phyloP scores from a whole-genome alignment of 192 early-diverging fungal species.

The Spinellus fusiger region DNA sequence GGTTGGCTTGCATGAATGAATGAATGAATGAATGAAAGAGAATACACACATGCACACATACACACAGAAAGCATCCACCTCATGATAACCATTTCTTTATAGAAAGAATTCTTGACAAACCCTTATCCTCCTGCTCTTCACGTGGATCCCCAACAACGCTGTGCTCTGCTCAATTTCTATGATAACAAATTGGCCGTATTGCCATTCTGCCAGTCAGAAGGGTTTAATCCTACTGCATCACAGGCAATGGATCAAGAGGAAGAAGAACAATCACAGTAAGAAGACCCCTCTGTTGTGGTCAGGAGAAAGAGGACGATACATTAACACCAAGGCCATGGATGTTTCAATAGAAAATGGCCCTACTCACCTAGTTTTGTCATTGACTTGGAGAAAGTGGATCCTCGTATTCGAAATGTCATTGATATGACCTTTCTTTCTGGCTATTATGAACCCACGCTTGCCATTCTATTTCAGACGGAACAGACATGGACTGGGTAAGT shows the following conservation, averaged over 20 bases:
- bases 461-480: slow-evolving; percentile 82
- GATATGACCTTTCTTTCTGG: slow-evolving; percentile 90
- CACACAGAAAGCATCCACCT: neutral
- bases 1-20: neutral
- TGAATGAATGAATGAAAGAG: no score
- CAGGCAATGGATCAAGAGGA: slow-evolving; percentile 31
- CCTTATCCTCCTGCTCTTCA: slow-evolving; percentile 56
- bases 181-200: slow-evolving; percentile 84
- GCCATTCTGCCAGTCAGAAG: slow-evolving; percentile 72
- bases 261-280: slow-evolving; percentile 54
- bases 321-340: no score
- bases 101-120: slow-evolving; percentile 65
- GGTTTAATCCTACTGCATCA: slow-evolving; percentile 17
- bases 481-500: slow-evolving; percentile 84
- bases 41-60: neutral
- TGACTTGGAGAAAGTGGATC: slow-evolving; percentile 50
- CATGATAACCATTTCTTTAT: neutral
- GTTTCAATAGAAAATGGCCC: slow-evolving; percentile 49
- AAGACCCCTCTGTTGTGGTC: neutral
- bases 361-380: slow-evolving; percentile 72
- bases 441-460: slow-evolving; percentile 90
- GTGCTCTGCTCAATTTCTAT: slow-evolving; percentile 85
- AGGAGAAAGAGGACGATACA: neutral
- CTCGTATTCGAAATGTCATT: slow-evolving; percentile 67
- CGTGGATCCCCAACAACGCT: slow-evolving; percentile 83